These are phyloP conservation scores for Starmerella cellae DNA, from an alignment of 805 yeast genomes.

Conservation along the genomic window DNA sequence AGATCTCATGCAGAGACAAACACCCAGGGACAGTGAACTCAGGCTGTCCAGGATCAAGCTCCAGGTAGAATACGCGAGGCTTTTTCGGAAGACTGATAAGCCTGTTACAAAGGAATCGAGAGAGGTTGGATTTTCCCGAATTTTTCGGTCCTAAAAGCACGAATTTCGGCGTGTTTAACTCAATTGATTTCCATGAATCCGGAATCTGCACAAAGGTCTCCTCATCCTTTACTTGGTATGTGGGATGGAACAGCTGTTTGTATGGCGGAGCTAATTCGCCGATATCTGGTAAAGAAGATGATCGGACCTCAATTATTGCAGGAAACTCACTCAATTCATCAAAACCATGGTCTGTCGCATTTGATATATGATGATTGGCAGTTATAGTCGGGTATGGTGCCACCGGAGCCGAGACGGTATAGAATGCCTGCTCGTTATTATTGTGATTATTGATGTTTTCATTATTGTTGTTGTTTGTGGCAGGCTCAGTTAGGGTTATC, in stretches of 20 bases:
- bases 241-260: conserved; percentile 19
- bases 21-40: conserved; percentile 63
- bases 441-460: conserved; percentile 2
- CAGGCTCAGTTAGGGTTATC: conserved; percentile 6
- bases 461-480: too few relatives aligned
- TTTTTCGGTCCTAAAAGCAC: conserved; percentile 55
- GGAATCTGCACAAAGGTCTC: conserved; percentile 4
- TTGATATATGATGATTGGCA: conserved; percentile 6
- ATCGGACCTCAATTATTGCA: conserved; percentile 8
- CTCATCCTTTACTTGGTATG: neutral
- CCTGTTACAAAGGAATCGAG: conserved; percentile 33
- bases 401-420: conserved; percentile 12
- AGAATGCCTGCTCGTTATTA: neutral
- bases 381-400: conserved; percentile 19
- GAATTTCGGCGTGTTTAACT: conserved; percentile 15
- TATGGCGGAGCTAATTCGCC: conserved; percentile 22
- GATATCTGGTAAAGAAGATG: neutral
- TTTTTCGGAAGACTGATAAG: conserved; percentile 14
- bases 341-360: neutral
- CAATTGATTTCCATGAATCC: conserved; percentile 19
- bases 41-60: conserved; percentile 83
- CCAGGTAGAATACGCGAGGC: conserved; percentile 40
- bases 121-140: conserved; percentile 68
- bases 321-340: neutral
- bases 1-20: conserved; percentile 39